These are phyloP conservation scores for Boletus bicolor DNA, from an alignment of 768 basidiomycete species.

Conservation along the genomic window DNA sequence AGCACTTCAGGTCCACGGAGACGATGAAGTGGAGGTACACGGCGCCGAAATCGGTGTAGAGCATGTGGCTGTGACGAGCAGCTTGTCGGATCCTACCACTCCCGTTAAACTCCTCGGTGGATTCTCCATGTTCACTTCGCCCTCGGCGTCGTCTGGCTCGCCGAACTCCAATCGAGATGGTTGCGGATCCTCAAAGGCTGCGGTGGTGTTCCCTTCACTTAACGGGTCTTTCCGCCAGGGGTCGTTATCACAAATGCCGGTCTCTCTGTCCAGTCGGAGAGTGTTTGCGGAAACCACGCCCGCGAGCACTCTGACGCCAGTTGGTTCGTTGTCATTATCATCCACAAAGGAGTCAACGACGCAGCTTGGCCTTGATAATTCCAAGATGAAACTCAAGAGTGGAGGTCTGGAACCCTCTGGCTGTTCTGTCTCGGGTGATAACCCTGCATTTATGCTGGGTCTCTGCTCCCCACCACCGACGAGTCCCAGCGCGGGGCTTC, in stretches of 20 bases:
- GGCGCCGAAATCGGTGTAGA: conserved; percentile 7
- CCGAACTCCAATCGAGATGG: not conserved
- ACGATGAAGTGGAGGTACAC: conserved; percentile 8
- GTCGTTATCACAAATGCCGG: not conserved
- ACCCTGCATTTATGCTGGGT: conserved; percentile 3
- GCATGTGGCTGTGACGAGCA: not conserved
- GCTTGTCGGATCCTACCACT: conserved; percentile 14
- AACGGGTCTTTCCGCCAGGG: conserved; percentile 23
- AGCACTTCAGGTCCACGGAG: conserved; percentile 10
- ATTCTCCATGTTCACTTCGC: conserved; percentile 7
- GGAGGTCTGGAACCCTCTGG: not conserved
- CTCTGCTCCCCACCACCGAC: conserved; percentile 10
- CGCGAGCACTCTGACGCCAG: conserved; percentile 7
- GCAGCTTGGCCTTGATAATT: not conserved
- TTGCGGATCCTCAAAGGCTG: conserved; percentile 6
- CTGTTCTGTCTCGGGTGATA: not conserved
- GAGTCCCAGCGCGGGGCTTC: conserved; percentile 10
- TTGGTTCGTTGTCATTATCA: not conserved
- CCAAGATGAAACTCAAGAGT: not conserved
- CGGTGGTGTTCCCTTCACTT: conserved; percentile 25
- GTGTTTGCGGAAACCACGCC: conserved; percentile 14
- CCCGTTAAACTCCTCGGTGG: conserved; percentile 16
- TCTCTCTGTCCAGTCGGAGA: not conserved
- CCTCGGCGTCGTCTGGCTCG: conserved; percentile 1
- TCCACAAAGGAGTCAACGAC: not conserved